These are phyloP conservation scores for Phaseolus coccineus DNA, from an alignment of 331 rosid species.

Conservation along the genomic window DNA sequence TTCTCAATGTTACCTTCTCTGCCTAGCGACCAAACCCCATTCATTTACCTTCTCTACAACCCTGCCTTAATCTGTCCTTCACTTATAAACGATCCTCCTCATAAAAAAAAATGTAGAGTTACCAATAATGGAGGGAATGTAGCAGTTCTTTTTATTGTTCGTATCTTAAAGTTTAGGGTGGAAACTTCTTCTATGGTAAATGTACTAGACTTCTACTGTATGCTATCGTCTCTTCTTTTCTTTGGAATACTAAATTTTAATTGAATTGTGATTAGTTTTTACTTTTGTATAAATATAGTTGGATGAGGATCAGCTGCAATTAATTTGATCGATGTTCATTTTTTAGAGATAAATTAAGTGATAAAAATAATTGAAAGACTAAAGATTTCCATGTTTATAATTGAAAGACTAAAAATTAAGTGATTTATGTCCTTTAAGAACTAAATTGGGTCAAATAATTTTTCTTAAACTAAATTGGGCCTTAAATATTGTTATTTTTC, in stretches of 20 bases:
- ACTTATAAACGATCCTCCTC: too few species aligned
- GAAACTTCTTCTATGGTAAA: neutral
- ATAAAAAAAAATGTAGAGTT: neutral
- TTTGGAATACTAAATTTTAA: neutral
- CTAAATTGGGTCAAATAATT: too few species aligned
- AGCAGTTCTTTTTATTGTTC: neutral
- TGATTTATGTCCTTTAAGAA: too few species aligned
- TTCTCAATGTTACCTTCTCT: conserved; percentile 68
- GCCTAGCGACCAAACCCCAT: conserved; percentile 23
- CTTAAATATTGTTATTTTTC: too few species aligned
- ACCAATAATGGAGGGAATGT: neutral
- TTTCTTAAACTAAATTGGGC: too few species aligned
- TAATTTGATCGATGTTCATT: too few species aligned
- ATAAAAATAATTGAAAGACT: too few species aligned
- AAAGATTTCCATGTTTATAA: too few species aligned
- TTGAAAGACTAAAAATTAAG: too few species aligned
- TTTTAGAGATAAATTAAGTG: too few species aligned
- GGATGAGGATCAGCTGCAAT: too few species aligned
- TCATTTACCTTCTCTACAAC: neutral
- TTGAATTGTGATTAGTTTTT: neutral
- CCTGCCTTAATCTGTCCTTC: neutral
- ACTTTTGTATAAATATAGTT: too few species aligned
- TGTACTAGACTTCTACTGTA: neutral
- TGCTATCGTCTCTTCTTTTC: neutral
- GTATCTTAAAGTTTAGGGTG: neutral